phyloP scores from a whole-genome alignment of 306 rosid species.

The Citrullus colocynthis region DNA sequence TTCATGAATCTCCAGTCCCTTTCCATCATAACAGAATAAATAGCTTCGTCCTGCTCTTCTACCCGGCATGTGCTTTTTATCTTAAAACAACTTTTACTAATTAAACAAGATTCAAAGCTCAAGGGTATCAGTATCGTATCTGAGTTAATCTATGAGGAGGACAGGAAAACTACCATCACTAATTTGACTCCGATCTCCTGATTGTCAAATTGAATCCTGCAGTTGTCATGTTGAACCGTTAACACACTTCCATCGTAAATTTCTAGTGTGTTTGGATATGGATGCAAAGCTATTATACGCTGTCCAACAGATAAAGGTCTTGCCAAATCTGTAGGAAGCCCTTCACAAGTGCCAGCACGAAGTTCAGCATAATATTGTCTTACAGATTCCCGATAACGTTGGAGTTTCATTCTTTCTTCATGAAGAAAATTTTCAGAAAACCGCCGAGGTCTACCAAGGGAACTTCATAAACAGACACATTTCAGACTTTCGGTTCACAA shows the following conservation, averaged over 20 bases:
- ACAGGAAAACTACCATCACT: slow-evolving; percentile 50
- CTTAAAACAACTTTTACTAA: not conserved
- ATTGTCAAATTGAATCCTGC: slow-evolving; percentile 78
- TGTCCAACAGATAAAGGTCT: slow-evolving; percentile 86
- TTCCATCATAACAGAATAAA: not conserved
- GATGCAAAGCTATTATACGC: slow-evolving; percentile 75
- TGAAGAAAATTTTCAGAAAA: slow-evolving; percentile 65
- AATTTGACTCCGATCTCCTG: slow-evolving; percentile 83
- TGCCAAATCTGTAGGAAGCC: slow-evolving; percentile 94
- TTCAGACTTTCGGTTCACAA: not conserved
- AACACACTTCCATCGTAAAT: slow-evolving; percentile 85
- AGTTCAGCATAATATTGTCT: slow-evolving; percentile 73
- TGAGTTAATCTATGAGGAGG: not conserved
- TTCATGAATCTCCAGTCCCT: not conserved
- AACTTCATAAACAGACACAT: slow-evolving; percentile 42
- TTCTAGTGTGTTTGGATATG: slow-evolving; percentile 84
- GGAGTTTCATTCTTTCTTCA: slow-evolving; percentile 76
- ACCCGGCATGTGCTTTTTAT: not conserved
- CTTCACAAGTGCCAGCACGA: slow-evolving; percentile 53
- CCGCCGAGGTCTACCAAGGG: slow-evolving; percentile 96
- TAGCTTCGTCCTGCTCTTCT: not conserved
- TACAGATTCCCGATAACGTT: slow-evolving; percentile 71
- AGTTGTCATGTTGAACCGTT: slow-evolving; percentile 74
- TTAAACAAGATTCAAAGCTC: not conserved
- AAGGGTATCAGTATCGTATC: not conserved